These are phyloP conservation scores for Flagelloscypha sp. DNA, from an alignment of 768 basidiomycete genomes.

Conservation along the genomic window DNA sequence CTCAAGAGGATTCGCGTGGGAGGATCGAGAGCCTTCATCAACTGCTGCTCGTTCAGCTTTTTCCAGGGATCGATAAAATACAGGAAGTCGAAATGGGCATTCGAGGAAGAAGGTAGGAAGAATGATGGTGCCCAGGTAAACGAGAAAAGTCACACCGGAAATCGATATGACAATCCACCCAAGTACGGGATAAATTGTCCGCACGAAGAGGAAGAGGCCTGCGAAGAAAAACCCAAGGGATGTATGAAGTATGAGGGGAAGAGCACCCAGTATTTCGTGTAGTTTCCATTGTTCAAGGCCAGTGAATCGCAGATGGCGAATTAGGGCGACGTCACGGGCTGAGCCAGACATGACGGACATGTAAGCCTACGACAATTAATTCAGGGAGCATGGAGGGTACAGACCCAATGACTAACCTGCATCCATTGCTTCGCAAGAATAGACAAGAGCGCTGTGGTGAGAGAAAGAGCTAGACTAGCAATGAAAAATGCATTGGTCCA, in stretches of 20 bases:
- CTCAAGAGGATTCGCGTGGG: no score
- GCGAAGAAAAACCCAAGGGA: constrained; percentile 5
- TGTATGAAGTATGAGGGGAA: constrained; percentile 5
- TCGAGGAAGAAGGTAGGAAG: constrained; percentile 3
- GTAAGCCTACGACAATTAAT: no score
- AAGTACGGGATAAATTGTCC: background rate
- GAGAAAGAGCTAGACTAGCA: constrained; percentile 4
- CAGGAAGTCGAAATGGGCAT: constrained; percentile 3
- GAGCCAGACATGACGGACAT: constrained; percentile 2
- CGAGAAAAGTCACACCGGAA: background rate
- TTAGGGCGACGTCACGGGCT: constrained; percentile 1
- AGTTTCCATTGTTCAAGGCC: constrained; percentile 4
- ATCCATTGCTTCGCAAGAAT: constrained; percentile 6
- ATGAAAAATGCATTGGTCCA: constrained; percentile 7
- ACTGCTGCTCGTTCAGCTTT: no score
- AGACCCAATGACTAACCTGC: no score
- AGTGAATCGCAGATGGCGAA: constrained; percentile 5
- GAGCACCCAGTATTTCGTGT: constrained; percentile 2
- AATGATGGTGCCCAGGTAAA: background rate
- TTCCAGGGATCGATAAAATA: no score
- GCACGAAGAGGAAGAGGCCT: constrained; percentile 2
- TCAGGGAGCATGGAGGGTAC: no score
- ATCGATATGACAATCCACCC: background rate
- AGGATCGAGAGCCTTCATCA: no score
- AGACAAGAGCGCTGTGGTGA: constrained; percentile 2